Percentiles rank a stretch among this genome's conserved stretches.
Evolutionary conservation across 768 basidiomycete genomes (phyloP).

Genomic region (Hericium erinaceus): DNA sequence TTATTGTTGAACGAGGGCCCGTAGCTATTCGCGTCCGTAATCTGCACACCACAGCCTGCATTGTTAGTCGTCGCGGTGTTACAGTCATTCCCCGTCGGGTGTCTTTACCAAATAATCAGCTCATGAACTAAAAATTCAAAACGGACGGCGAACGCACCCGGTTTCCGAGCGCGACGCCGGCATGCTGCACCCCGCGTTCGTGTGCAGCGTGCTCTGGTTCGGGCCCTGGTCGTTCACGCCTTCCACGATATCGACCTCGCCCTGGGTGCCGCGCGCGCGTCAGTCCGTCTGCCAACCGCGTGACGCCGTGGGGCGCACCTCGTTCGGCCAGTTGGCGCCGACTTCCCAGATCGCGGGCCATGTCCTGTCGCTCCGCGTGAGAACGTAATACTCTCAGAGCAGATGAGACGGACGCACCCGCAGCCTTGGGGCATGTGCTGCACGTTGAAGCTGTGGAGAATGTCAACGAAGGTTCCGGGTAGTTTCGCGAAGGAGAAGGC

Average conservation of each 20-base stretch:
- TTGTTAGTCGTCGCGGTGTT: conserved; percentile 9
- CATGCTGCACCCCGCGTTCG: background rate
- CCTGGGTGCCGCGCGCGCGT: background rate
- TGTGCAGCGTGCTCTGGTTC: background rate
- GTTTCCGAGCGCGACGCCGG: background rate
- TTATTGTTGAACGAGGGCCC: conserved; percentile 15
- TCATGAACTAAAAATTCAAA: conserved; percentile 1
- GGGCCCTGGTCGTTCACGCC: background rate
- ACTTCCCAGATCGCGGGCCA: conserved; percentile 20
- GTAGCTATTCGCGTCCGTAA: conserved; percentile 14
- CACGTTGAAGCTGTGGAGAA: conserved; percentile 14
- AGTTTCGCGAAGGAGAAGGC: background rate
- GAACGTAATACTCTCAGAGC: too few species aligned
- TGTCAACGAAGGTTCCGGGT: too few species aligned
- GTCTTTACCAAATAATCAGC: background rate
- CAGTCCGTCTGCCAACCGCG: background rate
- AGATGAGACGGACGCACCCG: conserved; percentile 9
- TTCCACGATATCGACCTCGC: conserved; percentile 14
- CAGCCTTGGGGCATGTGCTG: conserved; percentile 22
- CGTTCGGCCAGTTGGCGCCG: conserved; percentile 17
- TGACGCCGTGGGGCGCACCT: conserved; percentile 4
- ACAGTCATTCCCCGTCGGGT: background rate
- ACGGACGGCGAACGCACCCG: conserved; percentile 7
- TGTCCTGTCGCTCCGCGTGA: conserved; percentile 10
- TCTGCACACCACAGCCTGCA: conserved; percentile 15